Evolutionary conservation across 2,329 filamentous ascomycete genomes (phyloP).

Genomic region (Rhynchosporium agropyri): DNA sequence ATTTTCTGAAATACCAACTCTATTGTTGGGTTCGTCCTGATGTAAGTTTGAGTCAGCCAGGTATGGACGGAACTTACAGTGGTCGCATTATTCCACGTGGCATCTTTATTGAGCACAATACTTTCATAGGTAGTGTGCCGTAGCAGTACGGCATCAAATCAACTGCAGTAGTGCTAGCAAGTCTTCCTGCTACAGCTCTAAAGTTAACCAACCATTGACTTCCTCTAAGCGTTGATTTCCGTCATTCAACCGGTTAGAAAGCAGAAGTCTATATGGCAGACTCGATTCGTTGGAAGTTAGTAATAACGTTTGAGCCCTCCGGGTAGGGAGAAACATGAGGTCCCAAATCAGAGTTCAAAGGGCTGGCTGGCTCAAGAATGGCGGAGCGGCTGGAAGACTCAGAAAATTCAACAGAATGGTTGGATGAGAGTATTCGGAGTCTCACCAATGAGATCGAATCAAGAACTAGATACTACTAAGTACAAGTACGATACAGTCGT

Average conservation of each 20-base stretch:
- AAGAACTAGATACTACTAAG: neutral
- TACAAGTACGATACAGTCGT: too few species aligned
- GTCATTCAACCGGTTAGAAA: conserved; percentile 10
- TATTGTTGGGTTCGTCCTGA: too few species aligned
- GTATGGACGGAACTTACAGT: neutral
- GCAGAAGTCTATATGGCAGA: conserved; percentile 6
- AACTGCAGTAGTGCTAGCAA: conserved; percentile 17
- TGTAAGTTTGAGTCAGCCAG: conserved; percentile 17
- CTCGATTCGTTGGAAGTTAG: conserved; percentile 8
- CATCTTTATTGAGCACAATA: too few species aligned
- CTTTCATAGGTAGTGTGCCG: too few species aligned
- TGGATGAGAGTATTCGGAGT: conserved; percentile 31
- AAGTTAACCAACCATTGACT: neutral
- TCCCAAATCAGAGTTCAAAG: conserved; percentile 18
- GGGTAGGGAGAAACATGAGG: conserved; percentile 29
- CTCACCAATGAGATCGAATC: conserved; percentile 32
- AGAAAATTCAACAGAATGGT: conserved; percentile 29
- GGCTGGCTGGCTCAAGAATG: conserved; percentile 20
- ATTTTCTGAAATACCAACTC: conserved; percentile 1
- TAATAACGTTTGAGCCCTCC: neutral
- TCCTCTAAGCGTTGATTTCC: conserved; percentile 22
- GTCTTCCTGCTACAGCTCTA: conserved; percentile 9
- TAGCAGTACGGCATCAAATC: conserved; percentile 21
- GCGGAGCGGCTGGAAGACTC: conserved; percentile 25
- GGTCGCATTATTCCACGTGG: neutral